Base-by-base conservation (phyloP, 179 eudicot species). In the Gypsophila paniculata region DNA sequence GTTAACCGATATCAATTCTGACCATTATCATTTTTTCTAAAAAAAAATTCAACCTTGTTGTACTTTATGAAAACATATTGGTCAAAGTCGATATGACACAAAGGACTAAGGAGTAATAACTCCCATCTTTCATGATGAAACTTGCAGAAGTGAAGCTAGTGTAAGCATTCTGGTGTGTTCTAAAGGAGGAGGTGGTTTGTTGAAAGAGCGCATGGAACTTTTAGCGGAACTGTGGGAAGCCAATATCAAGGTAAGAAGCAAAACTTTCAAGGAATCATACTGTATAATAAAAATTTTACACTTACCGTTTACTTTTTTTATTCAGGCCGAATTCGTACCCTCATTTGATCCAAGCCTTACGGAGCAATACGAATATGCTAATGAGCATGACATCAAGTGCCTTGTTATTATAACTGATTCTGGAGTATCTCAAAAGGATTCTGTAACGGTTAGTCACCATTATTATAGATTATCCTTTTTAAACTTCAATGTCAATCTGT, bases 311-410 rank as follows among this genome's bases (percentile, higher is more conserved):
- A 38, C 42, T 32, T 0, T 63, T 61, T 21, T 8, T 69, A 8
- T 8, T 74, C 88, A 93, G 98, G 99, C 99, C 18, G 92, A 87
- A 74, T 86, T 86, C 77, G 89, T 94, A 19, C 92, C 97, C 0
- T 62, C 83, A 19, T 77, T 83, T 76, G 99, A 94, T 82, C 99
- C 97, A 74, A 94, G 99, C 86, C 85, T 94, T 44, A 94, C 94
- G 14, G 96, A 90, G 71, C 99, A 94, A 78, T 94, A 91, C 71
- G 99, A 94, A 78, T 94, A 88, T 83, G 99, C 99, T 52, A 94
- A 86, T 62, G 99, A 94, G 74, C 89, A 88, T 73, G 99, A 91
- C 76, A 90, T 94, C 66, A 90, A 86, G 81, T 91, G 92, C 65
- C 92, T 94, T 63, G 92, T 94, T 76, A 89, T 91, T 58, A 80